phyloP scores from a whole-genome alignment of 208 protist species.

The Histomonas meleagridis region DNA sequence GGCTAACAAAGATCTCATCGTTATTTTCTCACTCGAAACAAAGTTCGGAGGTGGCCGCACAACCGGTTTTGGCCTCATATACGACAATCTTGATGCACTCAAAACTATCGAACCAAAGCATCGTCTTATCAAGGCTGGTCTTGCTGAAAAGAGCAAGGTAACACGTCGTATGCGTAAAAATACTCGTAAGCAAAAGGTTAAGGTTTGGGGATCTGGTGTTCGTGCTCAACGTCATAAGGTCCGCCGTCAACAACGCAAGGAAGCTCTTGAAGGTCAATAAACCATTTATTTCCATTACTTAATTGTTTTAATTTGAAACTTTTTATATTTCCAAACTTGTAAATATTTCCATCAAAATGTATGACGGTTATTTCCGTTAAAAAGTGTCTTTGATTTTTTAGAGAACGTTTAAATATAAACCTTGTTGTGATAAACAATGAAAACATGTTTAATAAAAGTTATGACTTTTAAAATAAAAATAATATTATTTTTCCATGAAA shows the following conservation, averaged over 20 bases:
- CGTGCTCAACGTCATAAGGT: background rate
- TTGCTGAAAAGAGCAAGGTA: background rate
- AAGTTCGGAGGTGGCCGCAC: constrained; percentile 93
- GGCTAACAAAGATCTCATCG: constrained; percentile 52
- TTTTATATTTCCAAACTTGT: too few species aligned
- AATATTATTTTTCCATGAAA: too few species aligned
- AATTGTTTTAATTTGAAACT: too few species aligned
- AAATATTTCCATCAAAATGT: too few species aligned
- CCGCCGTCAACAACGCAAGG: constrained; percentile 1
- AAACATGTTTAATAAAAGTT: too few species aligned
- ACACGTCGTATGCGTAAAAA: constrained; percentile 29
- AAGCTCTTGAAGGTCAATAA: background rate
- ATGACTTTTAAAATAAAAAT: too few species aligned
- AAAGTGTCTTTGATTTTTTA: too few species aligned
- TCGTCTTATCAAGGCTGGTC: constrained; percentile 64
- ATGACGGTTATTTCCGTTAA: too few species aligned
- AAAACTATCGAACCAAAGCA: constrained; percentile 93
- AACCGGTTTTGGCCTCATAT: constrained; percentile 97
- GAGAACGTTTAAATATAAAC: too few species aligned
- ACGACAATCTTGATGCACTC: constrained; percentile 73
- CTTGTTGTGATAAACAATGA: too few species aligned
- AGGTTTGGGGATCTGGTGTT: background rate
- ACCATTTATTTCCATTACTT: background rate
- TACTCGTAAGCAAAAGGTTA: background rate
- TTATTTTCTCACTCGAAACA: constrained; percentile 89